These are phyloP conservation scores for Dactylella cylindrospora DNA, from an alignment of 2,329 filamentous ascomycete species.

Conservation along the genomic window DNA sequence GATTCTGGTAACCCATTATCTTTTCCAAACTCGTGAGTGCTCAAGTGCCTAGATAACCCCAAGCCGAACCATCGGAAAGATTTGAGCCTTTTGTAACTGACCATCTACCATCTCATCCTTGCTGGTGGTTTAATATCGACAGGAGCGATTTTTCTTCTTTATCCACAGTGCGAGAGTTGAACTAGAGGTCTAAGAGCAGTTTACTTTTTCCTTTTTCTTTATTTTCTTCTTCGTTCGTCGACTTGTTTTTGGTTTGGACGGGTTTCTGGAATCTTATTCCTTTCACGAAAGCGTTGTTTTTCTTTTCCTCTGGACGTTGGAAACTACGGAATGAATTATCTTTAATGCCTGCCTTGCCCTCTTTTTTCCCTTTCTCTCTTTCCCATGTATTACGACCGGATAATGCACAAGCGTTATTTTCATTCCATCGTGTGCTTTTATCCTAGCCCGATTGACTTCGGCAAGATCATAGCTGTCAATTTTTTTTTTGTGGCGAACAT, in stretches of 20 bases:
- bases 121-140: too few species aligned
- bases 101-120: neutral
- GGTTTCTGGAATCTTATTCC: conserved; percentile 8
- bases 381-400: conserved; percentile 18
- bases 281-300: conserved; percentile 2
- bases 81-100: too few species aligned
- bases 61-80: neutral
- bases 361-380: conserved; percentile 6
- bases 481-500: conserved; percentile 4
- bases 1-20: neutral
- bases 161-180: too few species aligned
- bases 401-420: conserved; percentile 20
- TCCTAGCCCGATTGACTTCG: conserved; percentile 1
- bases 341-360: too few species aligned
- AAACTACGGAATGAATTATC: conserved; percentile 6
- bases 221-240: conserved; percentile 3
- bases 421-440: neutral
- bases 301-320: neutral
- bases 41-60: neutral
- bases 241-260: conserved; percentile 5
- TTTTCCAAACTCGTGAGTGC: neutral
- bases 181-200: too few species aligned
- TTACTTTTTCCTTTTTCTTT: conserved; percentile 1
- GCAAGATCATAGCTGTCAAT: conserved; percentile 1
- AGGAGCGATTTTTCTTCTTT: conserved; percentile 3